Conservation (phyloP, 257 asterid genomes). For the Solanum habrochaites region DNA sequence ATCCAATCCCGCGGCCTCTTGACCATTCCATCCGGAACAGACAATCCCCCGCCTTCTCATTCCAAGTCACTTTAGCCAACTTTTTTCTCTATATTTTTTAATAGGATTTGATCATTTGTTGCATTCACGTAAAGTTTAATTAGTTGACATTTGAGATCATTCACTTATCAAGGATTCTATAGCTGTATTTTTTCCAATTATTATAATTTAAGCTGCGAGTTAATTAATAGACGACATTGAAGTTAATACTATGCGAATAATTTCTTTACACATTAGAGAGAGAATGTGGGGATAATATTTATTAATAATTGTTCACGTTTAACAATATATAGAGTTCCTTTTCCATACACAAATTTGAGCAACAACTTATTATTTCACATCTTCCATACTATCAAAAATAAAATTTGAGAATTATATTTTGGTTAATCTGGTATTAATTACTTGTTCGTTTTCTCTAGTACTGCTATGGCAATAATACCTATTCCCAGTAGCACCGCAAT, state of each 20-base stretch:
- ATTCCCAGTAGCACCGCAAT: not conserved
- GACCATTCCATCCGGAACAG: too few species aligned
- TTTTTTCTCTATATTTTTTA: not conserved
- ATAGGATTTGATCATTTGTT: not conserved
- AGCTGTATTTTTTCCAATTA: not conserved
- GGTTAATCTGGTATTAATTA: not conserved
- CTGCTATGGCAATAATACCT: not conserved
- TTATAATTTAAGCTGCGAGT: not conserved
- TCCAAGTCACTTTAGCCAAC: not conserved
- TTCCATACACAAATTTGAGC: not conserved
- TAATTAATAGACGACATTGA: not conserved
- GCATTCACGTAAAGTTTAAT: not conserved
- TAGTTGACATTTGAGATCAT: not conserved
- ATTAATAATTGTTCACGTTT: not conserved
- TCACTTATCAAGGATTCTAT: not conserved
- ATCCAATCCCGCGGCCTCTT: too few species aligned
- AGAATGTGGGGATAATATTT: not conserved
- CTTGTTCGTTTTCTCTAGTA: not conserved
- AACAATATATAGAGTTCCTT: not conserved
- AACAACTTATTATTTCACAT: not conserved
- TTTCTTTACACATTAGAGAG: not conserved
- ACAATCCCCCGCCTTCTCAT: not conserved
- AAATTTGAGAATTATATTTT: not conserved
- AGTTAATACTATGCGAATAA: not conserved
- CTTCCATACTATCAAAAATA: not conserved